Evolutionary conservation across 768 basidiomycete species (phyloP), one percentile per base, ranked within the genome.

Genomic region (Myochromella boudieri): DNA sequence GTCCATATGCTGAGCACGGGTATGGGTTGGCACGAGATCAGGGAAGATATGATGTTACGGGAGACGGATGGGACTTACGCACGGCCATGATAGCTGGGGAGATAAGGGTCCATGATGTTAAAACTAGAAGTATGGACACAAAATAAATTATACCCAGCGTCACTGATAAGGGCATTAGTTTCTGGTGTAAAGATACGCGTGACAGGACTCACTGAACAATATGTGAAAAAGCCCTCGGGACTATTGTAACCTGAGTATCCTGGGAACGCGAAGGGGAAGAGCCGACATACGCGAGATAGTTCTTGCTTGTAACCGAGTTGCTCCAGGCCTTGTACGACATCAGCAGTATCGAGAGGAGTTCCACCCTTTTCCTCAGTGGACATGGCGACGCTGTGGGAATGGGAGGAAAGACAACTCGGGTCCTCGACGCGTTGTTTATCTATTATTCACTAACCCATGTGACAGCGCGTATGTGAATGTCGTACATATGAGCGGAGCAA

Each of bases 241-340:
- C 79, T 80, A 45, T 33, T 12, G 17, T 20, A 6, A 17, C 36
- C 27, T 20, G 27, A 9, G n/a, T 21, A 15, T 12, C 6, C n/a
- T 2, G 3, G 3, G 17, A 22, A 10, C 22, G 36, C 8, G 3
- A 39, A 14, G 4, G 29, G 12, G 2, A 22, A 6, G 15, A 17
- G 17, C 38, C 4, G 9, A 44, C 63, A n/a, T 53, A 80, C 81
- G 50, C 78, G 68, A 1, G 70, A 68, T 62, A 82, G 67, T 54
- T 81, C 78, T 49, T 82, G 77, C 40, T 68, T 66, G 60, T 82
- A 82, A 1, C 80, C 81, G 39, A 82, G 64, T 46, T 73, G 70
- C 58, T 80, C 64, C n/a, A 80, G 57, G 22, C 67, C 70, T 45
- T 69, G 58, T 6, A 52, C 57, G 20, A 57, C 64, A 12, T 48